phyloP scores from a whole-genome alignment of 1,284 basidiomycete species.

The Ceratobasidium sp. region DNA sequence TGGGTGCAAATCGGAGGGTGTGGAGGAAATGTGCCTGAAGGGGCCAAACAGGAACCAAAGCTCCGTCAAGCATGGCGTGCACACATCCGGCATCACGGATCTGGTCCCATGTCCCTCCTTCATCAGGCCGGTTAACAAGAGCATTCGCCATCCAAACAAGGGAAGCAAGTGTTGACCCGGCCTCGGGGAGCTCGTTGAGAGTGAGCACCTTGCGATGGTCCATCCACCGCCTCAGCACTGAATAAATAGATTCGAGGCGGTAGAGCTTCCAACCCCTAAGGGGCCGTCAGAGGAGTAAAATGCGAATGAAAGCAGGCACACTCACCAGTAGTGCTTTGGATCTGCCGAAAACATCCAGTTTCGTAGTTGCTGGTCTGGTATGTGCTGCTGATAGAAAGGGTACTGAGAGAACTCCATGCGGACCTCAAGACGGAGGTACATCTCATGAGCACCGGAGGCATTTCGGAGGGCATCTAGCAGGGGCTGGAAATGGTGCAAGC shows the following conservation, averaged over 20 bases:
- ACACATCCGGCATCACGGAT: conserved; percentile 19
- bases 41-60: conserved; percentile 14
- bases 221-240: conserved; percentile 8
- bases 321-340: conserved; percentile 25
- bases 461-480: neutral
- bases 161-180: neutral
- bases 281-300: neutral
- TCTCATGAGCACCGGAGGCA: neutral
- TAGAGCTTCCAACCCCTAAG: conserved; percentile 11
- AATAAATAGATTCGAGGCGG: neutral
- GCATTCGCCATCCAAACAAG: conserved; percentile 27
- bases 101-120: conserved; percentile 2
- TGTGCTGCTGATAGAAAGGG: neutral
- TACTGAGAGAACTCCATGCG: neutral
- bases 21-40: conserved; percentile 11
- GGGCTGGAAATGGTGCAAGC: neutral
- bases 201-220: neutral
- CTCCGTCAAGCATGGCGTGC: neutral
- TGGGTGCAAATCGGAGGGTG: neutral
- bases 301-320: neutral
- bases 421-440: conserved; percentile 13
- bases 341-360: neutral
- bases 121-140: conserved; percentile 12
- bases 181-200: neutral
- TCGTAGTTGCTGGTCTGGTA: neutral